Conservation (phyloP, 495 filamentous ascomycete species). For the Annulohypoxylon moriforme region DNA sequence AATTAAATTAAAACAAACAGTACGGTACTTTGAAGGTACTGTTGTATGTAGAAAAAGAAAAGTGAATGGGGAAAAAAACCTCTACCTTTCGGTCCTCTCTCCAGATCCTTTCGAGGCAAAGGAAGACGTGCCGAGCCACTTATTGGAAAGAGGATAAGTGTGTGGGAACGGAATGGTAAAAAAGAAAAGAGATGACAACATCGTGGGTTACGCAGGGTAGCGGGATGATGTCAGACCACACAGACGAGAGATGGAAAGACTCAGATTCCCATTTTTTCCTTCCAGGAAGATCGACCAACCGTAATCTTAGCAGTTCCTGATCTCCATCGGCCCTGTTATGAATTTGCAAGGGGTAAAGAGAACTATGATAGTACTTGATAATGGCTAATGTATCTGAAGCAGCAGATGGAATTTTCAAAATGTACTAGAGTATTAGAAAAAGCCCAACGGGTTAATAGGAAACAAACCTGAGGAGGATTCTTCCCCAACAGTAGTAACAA, state of each 20-base stretch:
- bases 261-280: conserved; percentile 26
- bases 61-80: not conserved
- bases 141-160: not conserved
- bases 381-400: conserved; percentile 1
- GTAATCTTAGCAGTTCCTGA: conserved; percentile 42
- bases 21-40: not conserved
- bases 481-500: not conserved
- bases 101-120: not conserved
- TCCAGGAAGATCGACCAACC: conserved; percentile 41
- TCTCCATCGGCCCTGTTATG: conserved; percentile 37
- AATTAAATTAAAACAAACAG: not conserved
- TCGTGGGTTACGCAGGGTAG: conserved; percentile 43
- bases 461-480: not conserved
- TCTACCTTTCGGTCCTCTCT: not conserved
- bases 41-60: not conserved
- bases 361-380: not conserved
- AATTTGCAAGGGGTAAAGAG: conserved; percentile 30
- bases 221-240: conserved; percentile 47
- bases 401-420: not conserved
- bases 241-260: conserved; percentile 17
- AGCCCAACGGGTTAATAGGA: not conserved
- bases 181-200: conserved; percentile 39
- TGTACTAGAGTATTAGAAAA: not conserved
- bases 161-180: conserved; percentile 6
- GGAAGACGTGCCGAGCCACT: conserved; percentile 10